phyloP scores from a whole-genome alignment of 495 filamentous ascomycete species.

The Penicillium salamii region DNA sequence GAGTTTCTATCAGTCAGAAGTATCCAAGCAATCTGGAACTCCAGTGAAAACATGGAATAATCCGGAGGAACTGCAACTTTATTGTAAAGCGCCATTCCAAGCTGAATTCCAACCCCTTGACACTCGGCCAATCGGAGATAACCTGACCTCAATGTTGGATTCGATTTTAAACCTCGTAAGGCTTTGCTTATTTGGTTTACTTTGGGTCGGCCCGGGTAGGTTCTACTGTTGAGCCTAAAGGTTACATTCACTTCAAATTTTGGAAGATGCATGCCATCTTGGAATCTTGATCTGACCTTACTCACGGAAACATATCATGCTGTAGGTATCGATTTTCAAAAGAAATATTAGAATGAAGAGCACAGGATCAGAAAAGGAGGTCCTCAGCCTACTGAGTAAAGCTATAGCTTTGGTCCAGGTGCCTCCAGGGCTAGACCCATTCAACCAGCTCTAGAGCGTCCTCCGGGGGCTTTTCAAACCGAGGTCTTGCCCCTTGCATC shows the following conservation, averaged over 20 bases:
- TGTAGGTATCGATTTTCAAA: too few relatives aligned
- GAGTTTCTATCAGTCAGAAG: background rate
- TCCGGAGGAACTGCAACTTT: background rate
- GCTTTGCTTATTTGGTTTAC: background rate
- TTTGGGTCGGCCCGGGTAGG: background rate
- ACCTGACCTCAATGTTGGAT: background rate
- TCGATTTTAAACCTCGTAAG: background rate
- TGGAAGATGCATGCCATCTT: background rate
- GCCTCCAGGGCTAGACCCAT: background rate
- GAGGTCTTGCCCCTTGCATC: background rate
- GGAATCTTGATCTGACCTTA: background rate
- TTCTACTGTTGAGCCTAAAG: background rate
- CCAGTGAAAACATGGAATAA: background rate
- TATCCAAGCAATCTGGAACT: background rate
- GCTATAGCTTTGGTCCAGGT: too few relatives aligned
- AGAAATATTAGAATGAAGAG: background rate
- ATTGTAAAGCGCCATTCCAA: slow-evolving; percentile 2
- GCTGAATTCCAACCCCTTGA: slow-evolving; percentile 1
- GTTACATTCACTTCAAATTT: background rate
- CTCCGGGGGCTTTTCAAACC: background rate
- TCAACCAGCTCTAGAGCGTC: too few relatives aligned
- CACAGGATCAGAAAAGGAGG: too few relatives aligned
- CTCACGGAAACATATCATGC: background rate
- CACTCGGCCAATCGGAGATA: background rate
- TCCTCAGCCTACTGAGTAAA: too few relatives aligned